Conservation (phyloP, 208 protist species). For the Perkinsela sp. region DNA sequence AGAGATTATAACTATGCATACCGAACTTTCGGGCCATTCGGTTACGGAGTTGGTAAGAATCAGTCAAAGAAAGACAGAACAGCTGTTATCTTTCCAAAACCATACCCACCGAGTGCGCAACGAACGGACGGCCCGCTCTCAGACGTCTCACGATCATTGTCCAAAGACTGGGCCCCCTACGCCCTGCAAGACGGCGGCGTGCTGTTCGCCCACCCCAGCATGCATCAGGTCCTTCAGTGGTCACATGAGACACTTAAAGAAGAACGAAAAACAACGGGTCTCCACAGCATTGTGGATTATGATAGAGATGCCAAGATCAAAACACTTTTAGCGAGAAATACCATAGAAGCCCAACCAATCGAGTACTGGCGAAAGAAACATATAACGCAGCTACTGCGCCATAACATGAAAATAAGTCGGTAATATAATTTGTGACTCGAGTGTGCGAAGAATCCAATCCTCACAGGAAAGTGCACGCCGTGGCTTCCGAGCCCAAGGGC, state of each 20-base stretch:
- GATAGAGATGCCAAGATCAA: neutral
- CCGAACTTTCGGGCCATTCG: neutral
- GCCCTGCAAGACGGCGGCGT: neutral
- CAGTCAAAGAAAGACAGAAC: neutral
- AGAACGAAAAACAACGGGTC: neutral
- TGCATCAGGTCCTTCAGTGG: neutral
- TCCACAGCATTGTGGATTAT: neutral
- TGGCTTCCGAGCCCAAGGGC: no score
- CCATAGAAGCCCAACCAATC: neutral
- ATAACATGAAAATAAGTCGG: neutral
- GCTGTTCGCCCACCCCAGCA: neutral
- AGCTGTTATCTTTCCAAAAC: neutral
- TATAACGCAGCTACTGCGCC: neutral
- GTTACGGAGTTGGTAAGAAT: neutral
- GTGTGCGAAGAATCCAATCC: no score
- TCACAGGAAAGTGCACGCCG: no score
- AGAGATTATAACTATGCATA: neutral
- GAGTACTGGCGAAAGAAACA: neutral
- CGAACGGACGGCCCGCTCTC: neutral
- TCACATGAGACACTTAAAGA: neutral
- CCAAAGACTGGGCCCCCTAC: neutral
- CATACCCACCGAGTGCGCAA: neutral
- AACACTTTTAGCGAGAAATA: neutral
- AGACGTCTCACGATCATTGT: neutral
- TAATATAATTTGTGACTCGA: no score